Base-by-base conservation (phyloP, 441 rosid species). In the Sinapis alba region DNA sequence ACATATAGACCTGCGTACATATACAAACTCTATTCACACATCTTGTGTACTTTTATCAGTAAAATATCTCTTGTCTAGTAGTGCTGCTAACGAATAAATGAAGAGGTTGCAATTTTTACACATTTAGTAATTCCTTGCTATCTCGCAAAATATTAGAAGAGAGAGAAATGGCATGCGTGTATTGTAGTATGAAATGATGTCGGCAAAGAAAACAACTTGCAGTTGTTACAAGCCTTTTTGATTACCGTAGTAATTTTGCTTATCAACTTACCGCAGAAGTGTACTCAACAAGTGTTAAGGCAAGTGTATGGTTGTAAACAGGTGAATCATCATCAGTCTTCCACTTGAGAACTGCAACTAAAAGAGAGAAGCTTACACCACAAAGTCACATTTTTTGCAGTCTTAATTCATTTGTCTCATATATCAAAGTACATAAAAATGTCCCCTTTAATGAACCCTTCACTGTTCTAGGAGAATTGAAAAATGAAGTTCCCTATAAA, bases 251-350 rank as follows among this genome's bases (percentile, higher is more conserved):
- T 19, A 28, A 53, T 9, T 7, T 16, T 38, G 2, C 16, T 8
- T 32, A 66, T 56, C 3, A 65, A 78, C 92, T 75, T 81, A 94
- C 98, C 28, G 98, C 97, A 56, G 97, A 89, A 43, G 96, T 89
- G 73, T 94, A 92, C 83, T 92, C 90, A 76, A 92, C 97, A 80
- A 92, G 83, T 72, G 86, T 89, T 13, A 78, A 83, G 34, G 96
- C 97, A 47, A 94, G 91, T 7, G 98, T 89, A 75, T 83, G 95
- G 78, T 93, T 93, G 82, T 88, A 93, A 73, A 70, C 74, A 23
- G 88, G 79, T 1, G 24, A 10, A 72, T 36, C 56, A 60, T 80
- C 78, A 73, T 74, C 71, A 28, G 41, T 71, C 72, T 79, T 77
- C 61, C 73, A 65, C 73, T 78, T 84, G 43, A 93, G 78, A 76